phyloP scores from a whole-genome alignment of 2,329 filamentous ascomycete species.

The Aspergillus udagawae region DNA sequence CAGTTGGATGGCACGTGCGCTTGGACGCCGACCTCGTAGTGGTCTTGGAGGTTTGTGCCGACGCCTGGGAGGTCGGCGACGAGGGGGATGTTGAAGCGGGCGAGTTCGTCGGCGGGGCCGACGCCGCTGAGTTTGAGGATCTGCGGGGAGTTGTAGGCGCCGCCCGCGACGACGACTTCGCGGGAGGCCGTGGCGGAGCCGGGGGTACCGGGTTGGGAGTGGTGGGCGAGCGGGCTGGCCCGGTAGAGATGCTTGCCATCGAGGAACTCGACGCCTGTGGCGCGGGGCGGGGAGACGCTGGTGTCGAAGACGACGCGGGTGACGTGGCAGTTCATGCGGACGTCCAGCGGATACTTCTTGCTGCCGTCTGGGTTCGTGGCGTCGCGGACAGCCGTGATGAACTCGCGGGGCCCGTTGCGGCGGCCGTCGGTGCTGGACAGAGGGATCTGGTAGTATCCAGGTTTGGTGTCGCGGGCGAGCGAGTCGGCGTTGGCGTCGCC shows the following conservation, averaged over 20 bases:
- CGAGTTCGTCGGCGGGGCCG: constrained; percentile 52
- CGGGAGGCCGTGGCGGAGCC: constrained; percentile 41
- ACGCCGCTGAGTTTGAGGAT: constrained; percentile 63
- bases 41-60: constrained; percentile 62
- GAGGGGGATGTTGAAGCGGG: constrained; percentile 51
- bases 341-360: constrained; percentile 52
- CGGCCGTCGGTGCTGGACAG: constrained; percentile 38
- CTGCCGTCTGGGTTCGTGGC: constrained; percentile 21
- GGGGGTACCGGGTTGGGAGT: constrained; percentile 27
- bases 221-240: constrained; percentile 38
- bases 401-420: constrained; percentile 38
- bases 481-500: constrained; percentile 52
- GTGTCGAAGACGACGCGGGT: constrained; percentile 46
- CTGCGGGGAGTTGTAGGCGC: constrained; percentile 62
- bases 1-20: constrained; percentile 41
- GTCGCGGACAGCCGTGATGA: constrained; percentile 30
- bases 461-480: constrained; percentile 43
- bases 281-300: constrained; percentile 34
- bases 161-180: constrained; percentile 47
- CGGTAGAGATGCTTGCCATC: constrained; percentile 46
- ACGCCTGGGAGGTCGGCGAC: constrained; percentile 58
- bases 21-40: constrained; percentile 33
- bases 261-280: constrained; percentile 49
- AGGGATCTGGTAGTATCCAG: constrained; percentile 57
- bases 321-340: constrained; percentile 47